Evolutionary conservation across 208 protist genomes (phyloP), one percentile per base, ranked within the genome.

Genomic region (Crithidia bombi): DNA sequence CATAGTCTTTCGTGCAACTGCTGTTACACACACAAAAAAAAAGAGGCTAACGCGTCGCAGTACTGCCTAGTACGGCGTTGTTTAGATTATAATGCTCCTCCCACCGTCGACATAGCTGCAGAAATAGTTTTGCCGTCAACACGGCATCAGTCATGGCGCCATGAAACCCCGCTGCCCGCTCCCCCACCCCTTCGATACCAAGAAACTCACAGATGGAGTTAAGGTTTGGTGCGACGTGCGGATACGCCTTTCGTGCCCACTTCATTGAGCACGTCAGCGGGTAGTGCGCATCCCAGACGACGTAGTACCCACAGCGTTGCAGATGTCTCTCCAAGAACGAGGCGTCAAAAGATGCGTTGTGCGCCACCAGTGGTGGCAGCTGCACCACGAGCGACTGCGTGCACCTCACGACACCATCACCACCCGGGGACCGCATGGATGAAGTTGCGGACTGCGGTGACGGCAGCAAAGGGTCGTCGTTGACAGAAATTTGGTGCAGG

Each of bases 301-400:
- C 58, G 28, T 52, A 39, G 70, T 85, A 93, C 36, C 84, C 84
- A 21, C 54, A 64, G 28, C 61, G 64, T 14, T 38, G 44, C 0
- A 83, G 33, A 46, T 75, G 62, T 1, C 52, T 32, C 50, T 81
- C 75, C 23, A 93, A 50, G 55, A 93, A 93, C 0, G 63, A 26
- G 1, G 72, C 62, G 57, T 93, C 87, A 61, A 93, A 93, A 0
- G n/a, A 46, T 5, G 78, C 84, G 61, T 90, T 90, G 73, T 93
- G 87, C 0, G 79, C 83, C 44, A 90, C 79, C n/a, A 93, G 38
- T 10, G 87, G 87, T 2, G 87, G 87, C n/a, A 92, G 28, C 36
- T 66, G 70, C 26, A 76, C 59, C 17, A 11, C 28, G 5, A 49
- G 41, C 59, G 26, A 44, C 44, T 51, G 30, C n/a, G 44, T 19